A percentile compares a stretch with the other conserved stretches of the same genome.
These are phyloP conservation scores for Talaromyces sp. DNA, from an alignment of 2,329 filamentous ascomycete genomes.

Conservation along the genomic window DNA sequence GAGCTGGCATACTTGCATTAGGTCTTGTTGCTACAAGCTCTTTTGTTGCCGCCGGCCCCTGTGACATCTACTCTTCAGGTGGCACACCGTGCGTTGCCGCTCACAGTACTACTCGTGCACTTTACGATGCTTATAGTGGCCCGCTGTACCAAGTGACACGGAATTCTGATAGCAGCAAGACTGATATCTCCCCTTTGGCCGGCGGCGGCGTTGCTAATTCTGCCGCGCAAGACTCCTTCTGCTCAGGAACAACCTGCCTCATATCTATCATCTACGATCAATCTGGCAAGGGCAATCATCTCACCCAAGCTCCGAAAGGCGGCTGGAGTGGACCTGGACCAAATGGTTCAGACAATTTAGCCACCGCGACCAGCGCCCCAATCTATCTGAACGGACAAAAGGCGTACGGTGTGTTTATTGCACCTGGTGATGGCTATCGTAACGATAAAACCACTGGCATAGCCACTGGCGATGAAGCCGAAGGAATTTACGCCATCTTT, in stretches of 20 bases:
- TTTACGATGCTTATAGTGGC: slow-evolving; percentile 3
- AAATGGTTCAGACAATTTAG: slow-evolving; percentile 3
- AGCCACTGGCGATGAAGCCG: slow-evolving; percentile 2
- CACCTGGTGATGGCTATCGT: slow-evolving; percentile 12
- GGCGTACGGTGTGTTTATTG: slow-evolving; percentile 12
- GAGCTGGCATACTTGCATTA: not conserved
- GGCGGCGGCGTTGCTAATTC: slow-evolving; percentile 9
- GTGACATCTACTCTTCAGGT: slow-evolving; percentile 10
- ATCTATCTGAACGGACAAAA: slow-evolving; percentile 10
- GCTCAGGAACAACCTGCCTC: slow-evolving; percentile 7
- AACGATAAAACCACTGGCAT: not conserved
- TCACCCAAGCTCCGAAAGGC: slow-evolving; percentile 2
- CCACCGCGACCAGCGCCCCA: not conserved
- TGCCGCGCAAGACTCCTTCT: slow-evolving; percentile 7
- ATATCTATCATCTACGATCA: slow-evolving; percentile 14
- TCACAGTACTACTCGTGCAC: slow-evolving; percentile 12
- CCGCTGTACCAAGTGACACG: slow-evolving; percentile 6
- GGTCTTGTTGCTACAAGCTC: slow-evolving; percentile 1
- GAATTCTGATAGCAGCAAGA: not conserved
- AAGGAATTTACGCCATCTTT: slow-evolving; percentile 14
- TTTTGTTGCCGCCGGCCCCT: slow-evolving; percentile 8
- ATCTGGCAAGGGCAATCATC: slow-evolving; percentile 10
- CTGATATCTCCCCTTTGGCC: not conserved
- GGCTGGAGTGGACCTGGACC: not conserved
- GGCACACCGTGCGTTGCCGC: slow-evolving; percentile 14